Percentiles rank a stretch among this genome's conserved stretches.
Evolutionary conservation across 306 rosid species (phyloP).

Genomic region (Adenanthera pavonina): DNA sequence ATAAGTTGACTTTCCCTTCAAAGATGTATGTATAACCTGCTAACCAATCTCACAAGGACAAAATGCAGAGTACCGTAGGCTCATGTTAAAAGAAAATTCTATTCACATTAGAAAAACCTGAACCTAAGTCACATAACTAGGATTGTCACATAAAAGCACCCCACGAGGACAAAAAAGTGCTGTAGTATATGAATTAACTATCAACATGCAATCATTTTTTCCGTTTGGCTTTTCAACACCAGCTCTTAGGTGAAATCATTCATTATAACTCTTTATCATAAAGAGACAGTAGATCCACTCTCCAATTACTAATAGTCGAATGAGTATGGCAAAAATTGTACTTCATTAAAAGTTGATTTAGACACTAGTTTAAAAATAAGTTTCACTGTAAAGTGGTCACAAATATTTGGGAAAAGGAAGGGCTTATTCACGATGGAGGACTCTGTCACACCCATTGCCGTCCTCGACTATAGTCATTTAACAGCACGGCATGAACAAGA

Average conservation of each 20-base stretch:
- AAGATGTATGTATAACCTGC: neutral
- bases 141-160: too few relatives aligned
- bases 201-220: neutral
- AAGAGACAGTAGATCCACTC: neutral
- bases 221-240: neutral
- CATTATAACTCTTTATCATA: too few relatives aligned
- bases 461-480: neutral
- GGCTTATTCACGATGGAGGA: neutral
- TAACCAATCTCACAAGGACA: neutral
- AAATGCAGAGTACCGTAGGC: neutral
- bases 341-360: neutral
- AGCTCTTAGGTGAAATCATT: neutral
- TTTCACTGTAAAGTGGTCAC: too few relatives aligned
- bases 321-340: too few relatives aligned
- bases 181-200: neutral
- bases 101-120: too few relatives aligned
- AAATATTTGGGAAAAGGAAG: neutral
- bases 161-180: too few relatives aligned
- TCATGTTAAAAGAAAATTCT: too few relatives aligned
- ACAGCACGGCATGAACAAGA: neutral
- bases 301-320: too few relatives aligned
- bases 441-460: neutral
- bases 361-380: neutral
- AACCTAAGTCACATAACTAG: too few relatives aligned
- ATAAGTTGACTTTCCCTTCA: neutral